Conservation (phyloP, 176 grass and related monocot species). For the Dactylis glomerata region DNA sequence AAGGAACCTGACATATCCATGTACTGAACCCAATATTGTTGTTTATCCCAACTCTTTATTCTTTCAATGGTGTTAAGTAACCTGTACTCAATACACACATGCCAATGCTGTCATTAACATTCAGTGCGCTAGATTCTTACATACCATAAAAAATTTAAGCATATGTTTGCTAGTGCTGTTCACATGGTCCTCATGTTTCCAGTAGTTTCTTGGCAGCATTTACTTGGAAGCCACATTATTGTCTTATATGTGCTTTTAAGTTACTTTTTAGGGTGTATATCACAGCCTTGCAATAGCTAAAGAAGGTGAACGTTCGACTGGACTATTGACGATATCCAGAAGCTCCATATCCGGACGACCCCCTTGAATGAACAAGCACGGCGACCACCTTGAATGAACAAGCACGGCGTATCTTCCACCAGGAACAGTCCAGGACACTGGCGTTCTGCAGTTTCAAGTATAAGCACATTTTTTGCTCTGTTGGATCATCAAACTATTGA, state of each 20-base stretch:
- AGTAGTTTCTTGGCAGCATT: background rate
- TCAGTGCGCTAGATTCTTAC: too few species aligned
- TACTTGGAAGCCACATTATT: slow-evolving; percentile 1
- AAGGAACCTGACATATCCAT: background rate
- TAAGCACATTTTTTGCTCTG: slow-evolving; percentile 69
- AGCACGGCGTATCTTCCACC: slow-evolving; percentile 77
- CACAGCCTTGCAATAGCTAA: slow-evolving; percentile 92
- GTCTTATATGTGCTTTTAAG: background rate
- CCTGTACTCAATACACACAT: too few species aligned
- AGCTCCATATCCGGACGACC: slow-evolving; percentile 89
- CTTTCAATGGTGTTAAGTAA: too few species aligned
- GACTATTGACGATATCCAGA: slow-evolving; percentile 92
- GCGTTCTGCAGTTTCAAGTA: slow-evolving; percentile 70
- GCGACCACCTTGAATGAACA: slow-evolving; percentile 88
- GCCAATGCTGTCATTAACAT: too few species aligned
- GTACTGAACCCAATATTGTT: too few species aligned
- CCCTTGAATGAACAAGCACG: slow-evolving; percentile 82
- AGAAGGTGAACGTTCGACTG: slow-evolving; percentile 92
- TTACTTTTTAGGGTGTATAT: slow-evolving; percentile 8
- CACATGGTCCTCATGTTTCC: background rate
- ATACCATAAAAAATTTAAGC: too few species aligned
- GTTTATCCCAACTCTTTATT: too few species aligned
- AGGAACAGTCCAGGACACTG: slow-evolving; percentile 81
- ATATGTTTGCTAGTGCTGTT: background rate
- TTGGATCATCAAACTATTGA: slow-evolving; percentile 94